Evolutionary conservation across 805 yeast species (phyloP).

Genomic region (Starmerella floris): DNA sequence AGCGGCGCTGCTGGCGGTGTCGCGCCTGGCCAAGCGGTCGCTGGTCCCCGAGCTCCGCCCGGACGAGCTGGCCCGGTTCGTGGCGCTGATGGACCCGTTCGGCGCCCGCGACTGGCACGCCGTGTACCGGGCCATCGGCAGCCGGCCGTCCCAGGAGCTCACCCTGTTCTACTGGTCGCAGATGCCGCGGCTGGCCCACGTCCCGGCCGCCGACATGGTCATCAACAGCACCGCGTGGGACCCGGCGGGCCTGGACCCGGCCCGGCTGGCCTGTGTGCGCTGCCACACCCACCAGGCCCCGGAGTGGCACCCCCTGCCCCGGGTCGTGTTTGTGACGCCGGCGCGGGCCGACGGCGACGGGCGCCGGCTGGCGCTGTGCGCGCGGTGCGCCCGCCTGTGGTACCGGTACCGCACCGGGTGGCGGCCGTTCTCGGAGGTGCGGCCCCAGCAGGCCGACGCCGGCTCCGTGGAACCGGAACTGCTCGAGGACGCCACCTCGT

Average conservation of each 20-base stretch:
- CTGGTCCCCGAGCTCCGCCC: constrained; percentile 57
- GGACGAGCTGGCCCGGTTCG: constrained; percentile 56
- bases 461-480: constrained; percentile 43
- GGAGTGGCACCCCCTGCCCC: constrained; percentile 64
- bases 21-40: constrained; percentile 39
- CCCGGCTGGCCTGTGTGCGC: constrained; percentile 41
- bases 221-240: not conserved
- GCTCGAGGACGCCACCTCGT: constrained; percentile 37
- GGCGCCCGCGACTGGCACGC: constrained; percentile 71
- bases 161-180: constrained; percentile 73
- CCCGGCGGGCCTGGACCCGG: not conserved
- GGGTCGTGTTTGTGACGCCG: constrained; percentile 31
- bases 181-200: not conserved
- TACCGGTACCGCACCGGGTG: constrained; percentile 76
- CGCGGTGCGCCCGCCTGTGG: constrained; percentile 84
- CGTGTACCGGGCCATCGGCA: constrained; percentile 54
- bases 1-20: constrained; percentile 37
- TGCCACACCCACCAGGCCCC: constrained; percentile 46
- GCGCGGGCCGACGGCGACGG: constrained; percentile 26
- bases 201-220: not conserved
- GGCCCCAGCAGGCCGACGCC: constrained; percentile 12
- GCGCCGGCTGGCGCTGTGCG: constrained; percentile 52
- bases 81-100: constrained; percentile 48
- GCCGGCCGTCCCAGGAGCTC: constrained; percentile 66
- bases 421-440: constrained; percentile 65